Conservation (phyloP, 2,329 filamentous ascomycete species). For the Cordyceps pruinosa region DNA sequence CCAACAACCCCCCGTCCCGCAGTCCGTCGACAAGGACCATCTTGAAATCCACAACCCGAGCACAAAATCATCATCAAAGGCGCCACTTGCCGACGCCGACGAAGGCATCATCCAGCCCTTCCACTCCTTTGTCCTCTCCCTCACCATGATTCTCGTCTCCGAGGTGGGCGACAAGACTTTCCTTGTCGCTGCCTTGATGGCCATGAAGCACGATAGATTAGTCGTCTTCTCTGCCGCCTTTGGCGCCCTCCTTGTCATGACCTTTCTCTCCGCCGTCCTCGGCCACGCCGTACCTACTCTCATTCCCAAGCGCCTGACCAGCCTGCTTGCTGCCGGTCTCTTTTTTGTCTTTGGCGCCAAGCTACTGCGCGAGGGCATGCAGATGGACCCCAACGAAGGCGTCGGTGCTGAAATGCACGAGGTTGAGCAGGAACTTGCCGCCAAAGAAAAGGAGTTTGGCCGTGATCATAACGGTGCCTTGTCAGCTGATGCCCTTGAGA, state of each 20-base stretch:
- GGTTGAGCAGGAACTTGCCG: constrained; percentile 86
- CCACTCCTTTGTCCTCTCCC: constrained; percentile 85
- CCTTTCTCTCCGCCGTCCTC: constrained; percentile 82
- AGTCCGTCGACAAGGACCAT: constrained; percentile 58
- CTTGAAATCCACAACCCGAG: constrained; percentile 40
- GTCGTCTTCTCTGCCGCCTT: constrained; percentile 96
- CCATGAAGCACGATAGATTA: constrained; percentile 92
- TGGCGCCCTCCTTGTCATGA: constrained; percentile 87
- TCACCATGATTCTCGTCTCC: constrained; percentile 96
- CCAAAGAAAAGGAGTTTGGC: constrained; percentile 76
- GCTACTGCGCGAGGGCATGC: constrained; percentile 77
- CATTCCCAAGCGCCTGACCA: constrained; percentile 85
- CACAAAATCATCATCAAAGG: constrained; percentile 19
- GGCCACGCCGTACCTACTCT: constrained; percentile 88
- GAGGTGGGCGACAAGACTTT: constrained; percentile 99
- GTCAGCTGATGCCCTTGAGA: constrained; percentile 72
- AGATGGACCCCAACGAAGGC: constrained; percentile 83
- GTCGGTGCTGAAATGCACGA: constrained; percentile 97
- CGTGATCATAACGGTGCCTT: constrained; percentile 57
- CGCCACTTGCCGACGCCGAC: constrained; percentile 25
- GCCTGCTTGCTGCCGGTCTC: constrained; percentile 73
- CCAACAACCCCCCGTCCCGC: constrained; percentile 63
- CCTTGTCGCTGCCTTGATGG: constrained; percentile 93
- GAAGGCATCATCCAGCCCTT: constrained; percentile 67
- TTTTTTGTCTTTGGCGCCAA: constrained; percentile 87